Evolutionary conservation across 768 basidiomycete species (phyloP), one percentile per base, ranked within the genome.

Genomic region (Pholiota microspora): DNA sequence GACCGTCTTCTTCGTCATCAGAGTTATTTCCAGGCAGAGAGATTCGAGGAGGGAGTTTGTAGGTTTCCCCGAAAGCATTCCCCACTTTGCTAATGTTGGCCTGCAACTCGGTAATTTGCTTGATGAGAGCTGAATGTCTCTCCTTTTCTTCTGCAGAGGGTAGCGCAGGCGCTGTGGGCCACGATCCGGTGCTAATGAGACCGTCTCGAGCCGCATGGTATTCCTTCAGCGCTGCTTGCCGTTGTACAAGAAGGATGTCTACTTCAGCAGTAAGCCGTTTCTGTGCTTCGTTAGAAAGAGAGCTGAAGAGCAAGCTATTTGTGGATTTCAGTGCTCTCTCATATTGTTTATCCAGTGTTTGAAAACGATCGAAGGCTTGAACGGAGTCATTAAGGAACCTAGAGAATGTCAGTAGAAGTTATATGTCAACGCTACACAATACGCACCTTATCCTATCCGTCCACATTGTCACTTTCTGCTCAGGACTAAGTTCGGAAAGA

Each of bases 381-480:
- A 57, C 59, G 9, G 51, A 45, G n/a, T 64, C 61, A 29, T 58
- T 54, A 0, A 64, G 35, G 35, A 61, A 54, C 36, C 54, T 57
- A 18, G 29, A 13, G 13, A 7, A 13, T 23, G 13, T 51, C 7
- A 56, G 35, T 15, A 51, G 7, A 7, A 7, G n/a, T n/a, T n/a
- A n/a, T n/a, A n/a, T n/a, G n/a, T n/a, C 47, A 27, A 16, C 27
- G 42, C 7, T 15, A 49, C 15, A 31, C 21, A 18, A 36, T 35
- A 38, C 59, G 24, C 15, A 62, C 63, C 56, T 62, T 45, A 58
- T 55, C 38, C 62, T 49, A 28, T 59, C 53, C 18, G 54, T 56
- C 59, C 64, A 66, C 27, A 56, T 32, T 13, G 56, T 59, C 4
- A 46, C 24, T 23, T 55, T 62, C 3, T 61, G 58, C 27, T 55